Evolutionary conservation across 805 yeast species (phyloP), one percentile per base, ranked within the genome.

Genomic region (Zygotorulaspora danielsina): DNA sequence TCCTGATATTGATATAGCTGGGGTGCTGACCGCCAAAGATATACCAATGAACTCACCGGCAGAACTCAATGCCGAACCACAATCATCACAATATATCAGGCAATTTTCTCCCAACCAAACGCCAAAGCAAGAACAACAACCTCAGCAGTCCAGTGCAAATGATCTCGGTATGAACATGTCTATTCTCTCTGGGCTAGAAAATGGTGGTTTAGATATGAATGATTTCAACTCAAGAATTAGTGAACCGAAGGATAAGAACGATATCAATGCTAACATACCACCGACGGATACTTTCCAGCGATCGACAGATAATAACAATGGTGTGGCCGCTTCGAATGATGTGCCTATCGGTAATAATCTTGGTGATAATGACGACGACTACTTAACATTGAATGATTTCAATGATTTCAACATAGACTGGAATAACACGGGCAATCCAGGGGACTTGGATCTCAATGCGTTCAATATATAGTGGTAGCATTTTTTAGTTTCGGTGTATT

Each of bases 371-470:
- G 53, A 44, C 21, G 64, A 59, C n/a, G 59, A 60, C 33, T 61
- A 61, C 33, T 41, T 61, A 43, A 61, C 66, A 4, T 44, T 61
- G 30, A 61, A 61, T 27, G 66, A 61, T 38, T 59, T 61, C 38
- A 61, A 61, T 41, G 64, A 61, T 37, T 41, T 61, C 19, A 60
- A 60, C 33, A 55, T 61, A 16, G 66, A 59, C 34, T 61, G 66
- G 66, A 49, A 50, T 31, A 38, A 55, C 0, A 46, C 48, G 7
- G 59, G 57, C n/a, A 63, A 55, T 26, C 46, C 51, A 10, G 55
- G 51, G 17, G 63, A 55, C 18, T 32, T 59, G 34, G 61, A 58
- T 34, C 42, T 58, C 20, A 49, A 50, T 32, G 52, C 46, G 10
- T 59, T 59, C 30, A 57, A 52, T 41, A 50, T 57, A 29, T 53